Percentiles rank a stretch among this genome's conserved stretches.
phyloP scores from a whole-genome alignment of 306 rosid genomes.

The Sicyos edulis region DNA sequence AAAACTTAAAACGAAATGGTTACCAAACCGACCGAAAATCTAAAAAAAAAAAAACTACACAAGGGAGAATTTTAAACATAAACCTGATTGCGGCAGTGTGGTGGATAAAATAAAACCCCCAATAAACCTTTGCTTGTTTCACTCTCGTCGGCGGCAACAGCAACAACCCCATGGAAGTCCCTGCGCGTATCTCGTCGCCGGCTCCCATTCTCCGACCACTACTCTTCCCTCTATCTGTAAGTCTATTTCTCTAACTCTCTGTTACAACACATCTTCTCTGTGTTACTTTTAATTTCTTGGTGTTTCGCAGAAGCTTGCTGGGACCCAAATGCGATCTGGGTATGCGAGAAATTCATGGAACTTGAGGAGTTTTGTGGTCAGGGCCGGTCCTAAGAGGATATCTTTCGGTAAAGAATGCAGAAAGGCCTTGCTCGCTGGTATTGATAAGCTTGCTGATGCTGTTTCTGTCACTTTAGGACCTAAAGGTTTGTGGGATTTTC shows the following conservation, averaged over 20 bases:
- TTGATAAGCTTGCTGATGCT: constrained; percentile 92
- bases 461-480: constrained; percentile 95
- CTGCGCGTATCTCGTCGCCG: constrained; percentile 26
- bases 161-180: constrained; percentile 27
- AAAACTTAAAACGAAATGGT: no score
- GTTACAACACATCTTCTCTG: neutral
- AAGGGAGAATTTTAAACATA: no score
- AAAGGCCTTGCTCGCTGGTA: constrained; percentile 56
- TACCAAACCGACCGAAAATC: no score
- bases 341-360: constrained; percentile 29
- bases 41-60: no score
- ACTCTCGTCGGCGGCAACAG: neutral
- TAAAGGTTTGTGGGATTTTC: constrained; percentile 43
- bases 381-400: constrained; percentile 70
- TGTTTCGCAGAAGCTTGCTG: constrained; percentile 32
- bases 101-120: constrained; percentile 8
- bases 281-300: constrained; percentile 16
- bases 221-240: constrained; percentile 37
- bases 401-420: constrained; percentile 67
- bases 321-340: constrained; percentile 33
- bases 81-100: neutral
- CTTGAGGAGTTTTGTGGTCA: constrained; percentile 30
- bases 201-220: constrained; percentile 27
- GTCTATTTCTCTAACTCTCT: constrained; percentile 17
- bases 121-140: neutral